Evolutionary conservation across 768 basidiomycete species (phyloP).

Genomic region (Suillus decipiens): DNA sequence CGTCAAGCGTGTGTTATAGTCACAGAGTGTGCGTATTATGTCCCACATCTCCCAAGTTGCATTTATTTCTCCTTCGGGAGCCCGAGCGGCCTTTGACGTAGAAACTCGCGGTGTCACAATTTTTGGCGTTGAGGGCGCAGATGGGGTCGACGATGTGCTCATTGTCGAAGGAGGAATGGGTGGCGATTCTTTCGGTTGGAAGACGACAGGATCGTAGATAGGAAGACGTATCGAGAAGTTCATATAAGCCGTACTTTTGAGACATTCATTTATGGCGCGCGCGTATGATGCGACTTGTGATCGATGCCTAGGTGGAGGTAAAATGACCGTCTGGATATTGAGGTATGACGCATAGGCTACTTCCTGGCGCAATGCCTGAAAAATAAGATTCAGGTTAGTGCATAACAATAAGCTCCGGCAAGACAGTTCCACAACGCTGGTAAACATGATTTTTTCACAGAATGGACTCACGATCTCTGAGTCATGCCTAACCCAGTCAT

Average conservation of each 20-base stretch:
- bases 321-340: conserved; percentile 78
- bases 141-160: conserved; percentile 15
- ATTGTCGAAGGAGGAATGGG: conserved; percentile 22
- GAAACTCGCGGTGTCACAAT: conserved; percentile 20
- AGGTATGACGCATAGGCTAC: conserved; percentile 92
- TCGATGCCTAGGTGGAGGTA: conserved; percentile 86
- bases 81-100: conserved; percentile 34
- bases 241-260: conserved; percentile 69
- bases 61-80: conserved; percentile 60
- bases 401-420: conserved; percentile 17
- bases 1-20: conserved; percentile 73
- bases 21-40: conserved; percentile 85
- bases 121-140: conserved; percentile 19
- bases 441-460: neutral
- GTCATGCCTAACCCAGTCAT: conserved; percentile 95
- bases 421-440: neutral
- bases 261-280: conserved; percentile 80
- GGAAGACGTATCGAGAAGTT: conserved; percentile 83
- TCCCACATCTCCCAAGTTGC: conserved; percentile 99
- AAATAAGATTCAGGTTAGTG: neutral
- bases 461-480: conserved; percentile 79
- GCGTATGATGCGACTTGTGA: conserved; percentile 90
- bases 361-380: conserved; percentile 89
- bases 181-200: conserved; percentile 40
- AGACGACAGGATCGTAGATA: conserved; percentile 72